Conservation (phyloP, 2,329 filamentous ascomycete species). For the Talaromyces sp. region DNA sequence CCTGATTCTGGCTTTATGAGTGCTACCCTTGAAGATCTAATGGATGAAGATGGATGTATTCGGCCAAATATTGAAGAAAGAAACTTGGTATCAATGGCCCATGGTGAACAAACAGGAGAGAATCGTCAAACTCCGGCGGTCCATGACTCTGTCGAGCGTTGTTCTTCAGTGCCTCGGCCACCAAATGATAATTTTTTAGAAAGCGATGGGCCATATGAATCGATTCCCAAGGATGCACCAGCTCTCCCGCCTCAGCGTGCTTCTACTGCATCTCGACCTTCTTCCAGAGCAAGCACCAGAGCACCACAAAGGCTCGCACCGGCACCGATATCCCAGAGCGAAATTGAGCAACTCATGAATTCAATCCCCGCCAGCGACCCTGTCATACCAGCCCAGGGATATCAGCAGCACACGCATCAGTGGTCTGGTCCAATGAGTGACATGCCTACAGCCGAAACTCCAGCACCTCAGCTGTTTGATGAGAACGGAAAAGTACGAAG, state of each 20-base stretch:
- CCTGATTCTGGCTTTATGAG: slow-evolving; percentile 82
- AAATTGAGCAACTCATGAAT: slow-evolving; percentile 27
- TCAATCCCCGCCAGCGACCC: slow-evolving; percentile 51
- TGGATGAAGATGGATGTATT: slow-evolving; percentile 55
- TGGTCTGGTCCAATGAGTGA: slow-evolving; percentile 44
- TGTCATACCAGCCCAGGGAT: slow-evolving; percentile 21
- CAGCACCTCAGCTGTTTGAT: slow-evolving; percentile 25
- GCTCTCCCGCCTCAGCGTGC: slow-evolving; percentile 24
- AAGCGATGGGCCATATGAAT: slow-evolving; percentile 18
- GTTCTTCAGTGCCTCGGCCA: slow-evolving; percentile 17
- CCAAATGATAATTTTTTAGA: slow-evolving; percentile 18
- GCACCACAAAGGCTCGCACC: slow-evolving; percentile 34
- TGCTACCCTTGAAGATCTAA: slow-evolving; percentile 65
- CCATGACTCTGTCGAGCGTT: slow-evolving; percentile 8
- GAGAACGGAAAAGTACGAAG: slow-evolving; percentile 38
- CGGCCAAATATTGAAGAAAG: slow-evolving; percentile 12
- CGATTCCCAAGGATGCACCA: slow-evolving; percentile 18
- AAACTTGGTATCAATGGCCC: neutral
- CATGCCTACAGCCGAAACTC: slow-evolving; percentile 37
- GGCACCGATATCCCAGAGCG: slow-evolving; percentile 32
- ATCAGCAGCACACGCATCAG: slow-evolving; percentile 39
- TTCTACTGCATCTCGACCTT: slow-evolving; percentile 29
- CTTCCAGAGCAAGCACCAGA: slow-evolving; percentile 32
- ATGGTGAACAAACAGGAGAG: slow-evolving; percentile 1
- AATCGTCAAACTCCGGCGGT: neutral